phyloP scores from a whole-genome alignment of 2,329 filamentous ascomycete species.

The Colletotrichum nymphaeae region DNA sequence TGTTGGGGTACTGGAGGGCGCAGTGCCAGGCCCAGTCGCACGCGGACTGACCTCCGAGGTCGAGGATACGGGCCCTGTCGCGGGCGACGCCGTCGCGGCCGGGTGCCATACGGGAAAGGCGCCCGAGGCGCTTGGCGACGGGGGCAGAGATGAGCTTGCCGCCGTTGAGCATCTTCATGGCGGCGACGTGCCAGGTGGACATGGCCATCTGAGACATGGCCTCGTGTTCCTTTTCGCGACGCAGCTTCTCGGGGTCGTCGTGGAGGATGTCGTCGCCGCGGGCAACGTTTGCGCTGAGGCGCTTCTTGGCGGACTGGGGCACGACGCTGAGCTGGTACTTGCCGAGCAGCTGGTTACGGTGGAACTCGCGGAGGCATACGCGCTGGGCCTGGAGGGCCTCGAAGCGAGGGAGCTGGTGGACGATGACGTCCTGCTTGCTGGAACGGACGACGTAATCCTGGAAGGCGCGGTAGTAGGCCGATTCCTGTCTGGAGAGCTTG shows the following conservation, averaged over 20 bases:
- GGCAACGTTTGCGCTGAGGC: conserved; percentile 77
- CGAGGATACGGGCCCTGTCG: conserved; percentile 77
- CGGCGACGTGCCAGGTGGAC: conserved; percentile 71
- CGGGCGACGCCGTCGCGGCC: conserved; percentile 56
- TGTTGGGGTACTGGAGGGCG: conserved; percentile 84
- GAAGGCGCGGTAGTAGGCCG: conserved; percentile 90
- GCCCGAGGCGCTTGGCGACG: conserved; percentile 70
- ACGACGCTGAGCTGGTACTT: conserved; percentile 83
- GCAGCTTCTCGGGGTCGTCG: conserved; percentile 72
- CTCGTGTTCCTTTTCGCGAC: conserved; percentile 82
- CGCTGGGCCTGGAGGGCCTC: conserved; percentile 89
- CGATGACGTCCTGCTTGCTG: conserved; percentile 79
- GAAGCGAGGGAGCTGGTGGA: conserved; percentile 86
- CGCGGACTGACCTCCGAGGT: conserved; percentile 85
- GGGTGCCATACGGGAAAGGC: conserved; percentile 61
- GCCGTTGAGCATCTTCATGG: conserved; percentile 70
- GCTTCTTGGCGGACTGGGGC: conserved; percentile 76
- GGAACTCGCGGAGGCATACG: conserved; percentile 76
- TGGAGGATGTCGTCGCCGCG: conserved; percentile 75
- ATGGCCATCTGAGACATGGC: conserved; percentile 78
- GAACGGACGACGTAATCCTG: conserved; percentile 77
- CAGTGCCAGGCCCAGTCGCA: conserved; percentile 98
- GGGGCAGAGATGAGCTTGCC: conserved; percentile 74
- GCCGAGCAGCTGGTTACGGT: conserved; percentile 85
- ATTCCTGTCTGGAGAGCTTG: conserved; percentile 69